Base-by-base conservation (phyloP, 495 filamentous ascomycete species). In the Cudoniella acicularis region DNA sequence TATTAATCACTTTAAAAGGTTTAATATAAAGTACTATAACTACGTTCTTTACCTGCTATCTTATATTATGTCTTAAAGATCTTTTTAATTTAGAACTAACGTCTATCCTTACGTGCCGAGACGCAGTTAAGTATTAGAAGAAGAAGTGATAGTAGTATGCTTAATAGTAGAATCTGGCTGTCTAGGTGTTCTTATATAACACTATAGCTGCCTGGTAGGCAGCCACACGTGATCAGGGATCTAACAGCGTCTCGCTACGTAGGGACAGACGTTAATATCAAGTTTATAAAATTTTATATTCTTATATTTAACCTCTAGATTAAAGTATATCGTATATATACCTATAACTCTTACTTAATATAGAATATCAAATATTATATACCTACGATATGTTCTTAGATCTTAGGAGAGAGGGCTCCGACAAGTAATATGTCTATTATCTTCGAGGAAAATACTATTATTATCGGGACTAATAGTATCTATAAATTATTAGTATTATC, bases 241-340 rank as follows among this genome's bases (percentile, higher is more conserved):
- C n/a, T n/a, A n/a, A n/a, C n/a, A n/a, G n/a, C n/a, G n/a, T n/a
- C n/a, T n/a, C n/a, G n/a, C n/a, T n/a, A n/a, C n/a, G n/a, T n/a
- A n/a, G n/a, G n/a, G n/a, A n/a, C n/a, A n/a, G n/a, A n/a, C n/a
- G n/a, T n/a, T n/a, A n/a, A 48, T 48, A n/a, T 48, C 45, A 23
- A 48, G 45, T 48, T 48, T 48, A n/a, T n/a, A 48, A 48, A 48
- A 48, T 48, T 48, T 48, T 48, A n/a, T 48, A 48, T 48, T 48
- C 45, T 48, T 48, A 48, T 48, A 48, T 48, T 48, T 6, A 48
- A 48, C 45, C 45, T 48, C 45, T 23, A 48, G 45, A 23, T 48
- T n/a, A 48, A 48, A 48, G 45, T 48, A 48, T 23, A 48, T 48
- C 6, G 45, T 23, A 48, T n/a, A 48, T 48, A n/a, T n/a, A 6